phyloP scores from a whole-genome alignment of 805 yeast genomes.

The Grigorovia humatica region DNA sequence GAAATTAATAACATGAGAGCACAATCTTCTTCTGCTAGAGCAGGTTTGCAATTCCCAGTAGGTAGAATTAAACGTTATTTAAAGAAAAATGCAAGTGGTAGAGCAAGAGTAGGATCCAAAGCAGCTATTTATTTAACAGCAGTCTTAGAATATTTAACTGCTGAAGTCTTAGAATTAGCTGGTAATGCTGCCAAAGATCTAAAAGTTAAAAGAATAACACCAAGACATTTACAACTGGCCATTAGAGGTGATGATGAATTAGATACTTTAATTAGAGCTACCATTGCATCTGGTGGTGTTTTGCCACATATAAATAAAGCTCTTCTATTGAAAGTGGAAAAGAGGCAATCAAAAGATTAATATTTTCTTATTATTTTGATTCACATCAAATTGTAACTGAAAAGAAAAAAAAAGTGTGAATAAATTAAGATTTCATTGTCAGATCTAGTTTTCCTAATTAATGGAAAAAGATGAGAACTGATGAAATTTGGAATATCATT shows the following conservation, averaged over 20 bases:
- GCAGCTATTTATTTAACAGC: conserved; percentile 94
- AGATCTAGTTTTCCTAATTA: too few relatives aligned
- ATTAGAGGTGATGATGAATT: conserved; percentile 97
- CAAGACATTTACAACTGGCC: conserved; percentile 93
- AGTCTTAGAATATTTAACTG: conserved; percentile 89
- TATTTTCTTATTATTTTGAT: too few relatives aligned
- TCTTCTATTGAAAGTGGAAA: conserved; percentile 61
- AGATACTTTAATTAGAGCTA: conserved; percentile 86
- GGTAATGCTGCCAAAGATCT: conserved; percentile 97
- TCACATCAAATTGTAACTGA: background rate
- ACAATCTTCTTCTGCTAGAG: conserved; percentile 87
- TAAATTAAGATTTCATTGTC: too few relatives aligned
- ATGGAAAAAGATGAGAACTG: too few relatives aligned
- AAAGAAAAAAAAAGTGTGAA: background rate
- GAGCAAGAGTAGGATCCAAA: conserved; percentile 81
- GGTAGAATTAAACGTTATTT: conserved; percentile 97
- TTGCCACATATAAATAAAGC: conserved; percentile 88
- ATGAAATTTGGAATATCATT: too few relatives aligned
- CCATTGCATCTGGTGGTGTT: conserved; percentile 97
- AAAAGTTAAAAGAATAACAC: conserved; percentile 92
- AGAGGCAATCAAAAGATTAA: background rate
- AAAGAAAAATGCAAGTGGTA: conserved; percentile 82
- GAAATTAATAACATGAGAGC: conserved; percentile 35
- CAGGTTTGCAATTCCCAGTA: conserved; percentile 94
- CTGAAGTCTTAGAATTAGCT: conserved; percentile 94